These are phyloP conservation scores for Osmanthus fragrans DNA, from an alignment of 257 asterid genomes.

Conservation along the genomic window DNA sequence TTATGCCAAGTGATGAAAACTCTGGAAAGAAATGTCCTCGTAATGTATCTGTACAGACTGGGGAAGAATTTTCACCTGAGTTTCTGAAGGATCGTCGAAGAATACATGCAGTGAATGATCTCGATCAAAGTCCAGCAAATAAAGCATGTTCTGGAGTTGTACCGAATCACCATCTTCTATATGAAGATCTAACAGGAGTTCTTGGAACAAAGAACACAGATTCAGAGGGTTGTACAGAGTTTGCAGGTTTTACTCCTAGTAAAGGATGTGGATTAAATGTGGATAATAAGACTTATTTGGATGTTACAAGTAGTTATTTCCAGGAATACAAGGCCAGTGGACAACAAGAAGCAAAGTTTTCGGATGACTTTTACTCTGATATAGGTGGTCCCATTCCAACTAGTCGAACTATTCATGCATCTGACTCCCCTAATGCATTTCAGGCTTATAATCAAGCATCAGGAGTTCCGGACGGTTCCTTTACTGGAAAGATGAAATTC, in stretches of 20 bases:
- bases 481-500: conserved; percentile 60
- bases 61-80: conserved; percentile 78
- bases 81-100: conserved; percentile 63
- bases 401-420: conserved; percentile 27
- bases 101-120: conserved; percentile 28
- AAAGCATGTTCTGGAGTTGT: conserved; percentile 24
- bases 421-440: conserved; percentile 42
- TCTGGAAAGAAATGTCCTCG: conserved; percentile 29
- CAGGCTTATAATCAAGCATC: conserved; percentile 32
- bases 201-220: conserved; percentile 34
- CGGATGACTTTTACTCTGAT: conserved; percentile 37
- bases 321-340: conserved; percentile 25
- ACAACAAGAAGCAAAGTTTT: conserved; percentile 32
- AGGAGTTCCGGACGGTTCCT: conserved; percentile 36
- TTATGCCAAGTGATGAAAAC: conserved; percentile 33
- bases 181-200: conserved; percentile 40
- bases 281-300: conserved; percentile 24
- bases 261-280: conserved; percentile 37
- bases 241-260: conserved; percentile 29
- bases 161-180: conserved; percentile 36
- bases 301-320: conserved; percentile 28
- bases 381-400: conserved; percentile 30
- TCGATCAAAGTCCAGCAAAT: conserved; percentile 25
- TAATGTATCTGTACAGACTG: conserved; percentile 72
- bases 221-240: conserved; percentile 33